Evolutionary conservation across 2,329 filamentous ascomycete genomes (phyloP).

Genomic region (Xylariaceae sp.): DNA sequence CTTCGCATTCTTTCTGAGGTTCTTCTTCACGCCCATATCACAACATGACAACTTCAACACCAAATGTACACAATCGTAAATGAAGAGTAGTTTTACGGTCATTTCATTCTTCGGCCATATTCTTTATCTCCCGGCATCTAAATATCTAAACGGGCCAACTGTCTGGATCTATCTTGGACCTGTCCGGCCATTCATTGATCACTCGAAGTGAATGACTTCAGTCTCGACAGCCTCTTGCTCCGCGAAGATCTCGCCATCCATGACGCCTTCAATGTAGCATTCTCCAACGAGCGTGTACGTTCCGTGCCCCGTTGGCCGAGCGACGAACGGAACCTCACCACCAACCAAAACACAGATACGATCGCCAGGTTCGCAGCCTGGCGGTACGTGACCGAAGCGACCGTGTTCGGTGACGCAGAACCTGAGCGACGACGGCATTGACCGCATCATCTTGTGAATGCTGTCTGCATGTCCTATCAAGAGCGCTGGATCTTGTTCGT

Average conservation of each 20-base stretch:
- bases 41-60: no score
- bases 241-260: conserved; percentile 8
- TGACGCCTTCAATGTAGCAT: conserved; percentile 12
- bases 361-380: background rate
- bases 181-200: background rate
- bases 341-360: conserved; percentile 9
- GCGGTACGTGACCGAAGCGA: conserved; percentile 3
- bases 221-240: background rate
- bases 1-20: no score
- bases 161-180: background rate
- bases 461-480: background rate
- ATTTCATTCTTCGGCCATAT: background rate
- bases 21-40: no score
- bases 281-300: conserved; percentile 10
- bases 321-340: conserved; percentile 5
- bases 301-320: conserved; percentile 1
- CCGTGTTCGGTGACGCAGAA: conserved; percentile 4
- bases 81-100: no score
- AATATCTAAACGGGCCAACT: no score
- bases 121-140: background rate
- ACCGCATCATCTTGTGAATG: background rate
- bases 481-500: background rate
- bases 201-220: conserved; percentile 5
- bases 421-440: background rate
- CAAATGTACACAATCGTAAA: no score